These are phyloP conservation scores for Scutellaria baicalensis DNA, from an alignment of 257 asterid species.

Conservation along the genomic window DNA sequence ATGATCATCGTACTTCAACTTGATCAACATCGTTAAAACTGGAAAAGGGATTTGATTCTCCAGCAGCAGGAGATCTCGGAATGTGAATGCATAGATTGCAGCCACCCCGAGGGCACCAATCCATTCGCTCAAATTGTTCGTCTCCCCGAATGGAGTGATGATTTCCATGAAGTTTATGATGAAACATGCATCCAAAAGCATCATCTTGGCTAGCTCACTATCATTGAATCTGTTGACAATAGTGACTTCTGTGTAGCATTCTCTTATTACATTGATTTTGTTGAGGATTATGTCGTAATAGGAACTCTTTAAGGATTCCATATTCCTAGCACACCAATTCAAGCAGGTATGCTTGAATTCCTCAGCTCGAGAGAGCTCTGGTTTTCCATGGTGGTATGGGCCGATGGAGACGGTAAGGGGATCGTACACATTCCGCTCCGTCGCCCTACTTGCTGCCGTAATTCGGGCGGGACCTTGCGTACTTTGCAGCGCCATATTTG, in stretches of 20 bases:
- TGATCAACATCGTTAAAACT: background rate
- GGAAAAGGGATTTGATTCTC: slow-evolving; percentile 11
- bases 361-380: background rate
- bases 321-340: background rate
- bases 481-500: background rate
- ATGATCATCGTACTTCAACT: background rate
- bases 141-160: background rate
- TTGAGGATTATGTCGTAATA: background rate
- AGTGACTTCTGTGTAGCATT: background rate
- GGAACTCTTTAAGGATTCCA: background rate
- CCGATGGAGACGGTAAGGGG: slow-evolving; percentile 7
- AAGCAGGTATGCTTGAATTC: slow-evolving; percentile 1
- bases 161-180: background rate
- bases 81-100: background rate
- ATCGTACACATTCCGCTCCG: background rate
- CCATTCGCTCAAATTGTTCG: background rate
- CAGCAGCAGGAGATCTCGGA: background rate
- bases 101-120: background rate
- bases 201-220: slow-evolving; percentile 5
- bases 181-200: background rate
- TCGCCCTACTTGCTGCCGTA: background rate
- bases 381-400: slow-evolving; percentile 14
- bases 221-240: background rate
- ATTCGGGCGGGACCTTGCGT: background rate
- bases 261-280: background rate